Percentiles rank a stretch among this genome's conserved stretches.
phyloP scores from a whole-genome alignment of 2,329 filamentous ascomycete species.

The Endoconidiophora laricicola region DNA sequence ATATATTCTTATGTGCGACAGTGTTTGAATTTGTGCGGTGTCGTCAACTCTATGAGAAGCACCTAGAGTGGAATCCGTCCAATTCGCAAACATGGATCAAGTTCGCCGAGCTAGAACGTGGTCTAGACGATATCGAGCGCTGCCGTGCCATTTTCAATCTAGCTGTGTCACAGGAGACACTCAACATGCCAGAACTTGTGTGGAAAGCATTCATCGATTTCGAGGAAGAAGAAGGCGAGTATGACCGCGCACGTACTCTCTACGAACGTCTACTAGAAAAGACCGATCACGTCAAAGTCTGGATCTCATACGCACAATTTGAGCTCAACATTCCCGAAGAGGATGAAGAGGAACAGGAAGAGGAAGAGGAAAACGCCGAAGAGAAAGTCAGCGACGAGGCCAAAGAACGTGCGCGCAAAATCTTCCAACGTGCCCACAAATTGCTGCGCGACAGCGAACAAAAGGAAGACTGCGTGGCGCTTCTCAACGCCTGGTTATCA shows the following conservation, averaged over 20 bases:
- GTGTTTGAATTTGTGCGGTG: conserved; percentile 87
- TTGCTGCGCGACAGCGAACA: conserved; percentile 78
- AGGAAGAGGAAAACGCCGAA: conserved; percentile 45
- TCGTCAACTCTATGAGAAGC: conserved; percentile 82
- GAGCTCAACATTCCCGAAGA: conserved; percentile 85
- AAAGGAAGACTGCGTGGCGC: conserved; percentile 81
- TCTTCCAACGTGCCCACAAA: conserved; percentile 76
- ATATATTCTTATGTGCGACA: not conserved
- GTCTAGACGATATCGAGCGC: conserved; percentile 76
- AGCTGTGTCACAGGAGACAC: conserved; percentile 59
- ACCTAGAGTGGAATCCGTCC: conserved; percentile 76
- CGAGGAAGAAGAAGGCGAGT: conserved; percentile 88
- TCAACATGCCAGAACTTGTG: conserved; percentile 94
- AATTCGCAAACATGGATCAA: conserved; percentile 94
- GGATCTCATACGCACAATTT: conserved; percentile 97
- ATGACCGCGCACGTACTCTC: conserved; percentile 60
- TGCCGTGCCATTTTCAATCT: conserved; percentile 85
- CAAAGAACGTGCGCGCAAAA: conserved; percentile 60
- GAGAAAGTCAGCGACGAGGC: conserved; percentile 63
- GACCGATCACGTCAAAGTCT: conserved; percentile 98
- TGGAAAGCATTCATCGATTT: conserved; percentile 99
- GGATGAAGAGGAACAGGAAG: conserved; percentile 39
- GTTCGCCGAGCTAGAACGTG: conserved; percentile 84
- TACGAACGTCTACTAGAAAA: conserved; percentile 86
- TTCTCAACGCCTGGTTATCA: conserved; percentile 81